A percentile compares a stretch with the other conserved stretches of the same genome.
These are phyloP conservation scores for Pisolithus thermaeus DNA, from an alignment of 1,284 basidiomycete species.

Conservation along the genomic window DNA sequence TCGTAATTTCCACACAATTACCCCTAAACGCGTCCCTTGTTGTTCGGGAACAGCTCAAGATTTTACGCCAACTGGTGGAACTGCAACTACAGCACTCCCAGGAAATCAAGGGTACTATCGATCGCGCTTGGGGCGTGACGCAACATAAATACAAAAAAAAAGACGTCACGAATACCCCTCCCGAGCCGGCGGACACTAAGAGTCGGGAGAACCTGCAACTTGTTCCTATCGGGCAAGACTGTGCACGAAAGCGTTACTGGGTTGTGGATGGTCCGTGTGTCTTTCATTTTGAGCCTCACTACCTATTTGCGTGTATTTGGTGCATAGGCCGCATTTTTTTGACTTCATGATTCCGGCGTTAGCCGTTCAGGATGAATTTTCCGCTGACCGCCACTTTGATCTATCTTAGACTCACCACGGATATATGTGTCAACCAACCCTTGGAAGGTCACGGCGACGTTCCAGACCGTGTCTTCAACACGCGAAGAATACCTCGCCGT, in stretches of 20 bases:
- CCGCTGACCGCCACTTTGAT: constrained; percentile 30
- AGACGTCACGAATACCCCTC: constrained; percentile 47
- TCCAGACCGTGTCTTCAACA: constrained; percentile 62
- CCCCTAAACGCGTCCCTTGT: constrained; percentile 28
- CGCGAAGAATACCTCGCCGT: constrained; percentile 61
- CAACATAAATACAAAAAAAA: constrained; percentile 79
- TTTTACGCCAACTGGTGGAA: constrained; percentile 74
- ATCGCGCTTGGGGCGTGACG: constrained; percentile 77
- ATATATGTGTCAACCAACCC: constrained; percentile 77
- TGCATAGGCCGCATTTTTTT: constrained; percentile 37
- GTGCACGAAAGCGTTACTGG: constrained; percentile 70
- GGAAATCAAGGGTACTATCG: constrained; percentile 65
- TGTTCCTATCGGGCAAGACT: constrained; percentile 68
- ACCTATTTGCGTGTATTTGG: constrained; percentile 71
- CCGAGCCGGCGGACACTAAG: constrained; percentile 50
- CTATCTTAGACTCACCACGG: constrained; percentile 65
- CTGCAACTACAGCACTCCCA: constrained; percentile 63
- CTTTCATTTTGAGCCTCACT: constrained; percentile 31
- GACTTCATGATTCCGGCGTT: constrained; percentile 33
- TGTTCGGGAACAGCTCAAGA: constrained; percentile 53
- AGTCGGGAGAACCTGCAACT: constrained; percentile 60
- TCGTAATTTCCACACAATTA: constrained; percentile 18
- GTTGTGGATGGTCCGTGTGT: constrained; percentile 72
- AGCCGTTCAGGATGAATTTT: constrained; percentile 29
- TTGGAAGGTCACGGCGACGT: constrained; percentile 75